phyloP scores from a whole-genome alignment of 805 yeast genomes.

The Saccharomycopsis guyanensis region DNA sequence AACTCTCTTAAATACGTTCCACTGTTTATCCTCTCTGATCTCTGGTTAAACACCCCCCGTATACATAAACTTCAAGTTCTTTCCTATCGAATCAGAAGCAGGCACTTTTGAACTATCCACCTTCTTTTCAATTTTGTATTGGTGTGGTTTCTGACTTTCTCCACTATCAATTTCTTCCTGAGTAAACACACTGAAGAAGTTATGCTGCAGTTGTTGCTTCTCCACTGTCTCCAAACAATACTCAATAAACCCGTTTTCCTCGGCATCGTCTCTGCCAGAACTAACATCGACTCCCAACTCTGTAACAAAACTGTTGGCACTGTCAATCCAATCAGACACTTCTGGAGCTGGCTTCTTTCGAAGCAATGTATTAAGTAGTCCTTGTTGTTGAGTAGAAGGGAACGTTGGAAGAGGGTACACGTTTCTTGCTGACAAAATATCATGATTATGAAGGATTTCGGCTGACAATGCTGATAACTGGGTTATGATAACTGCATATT shows the following conservation, averaged over 20 bases:
- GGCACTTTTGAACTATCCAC: neutral
- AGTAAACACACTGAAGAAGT: slow-evolving; percentile 19
- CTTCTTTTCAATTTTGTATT: slow-evolving; percentile 11
- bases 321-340: slow-evolving; percentile 75
- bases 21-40: too few relatives aligned
- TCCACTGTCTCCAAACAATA: slow-evolving; percentile 15
- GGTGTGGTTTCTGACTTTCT: slow-evolving; percentile 2
- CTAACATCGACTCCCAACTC: slow-evolving; percentile 9
- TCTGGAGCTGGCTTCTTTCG: slow-evolving; percentile 88
- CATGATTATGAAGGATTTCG: slow-evolving; percentile 55
- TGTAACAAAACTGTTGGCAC: slow-evolving; percentile 26
- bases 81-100: neutral
- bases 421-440: slow-evolving; percentile 54
- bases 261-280: neutral
- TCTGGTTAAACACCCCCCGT: slow-evolving; percentile 12
- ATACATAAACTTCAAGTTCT: slow-evolving; percentile 17
- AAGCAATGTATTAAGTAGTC: slow-evolving; percentile 72
- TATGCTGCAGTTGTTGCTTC: slow-evolving; percentile 9
- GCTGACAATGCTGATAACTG: slow-evolving; percentile 74
- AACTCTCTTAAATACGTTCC: too few relatives aligned
- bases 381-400: slow-evolving; percentile 80
- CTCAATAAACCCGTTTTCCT: slow-evolving; percentile 8
- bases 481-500: slow-evolving; percentile 73
- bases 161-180: slow-evolving; percentile 19
- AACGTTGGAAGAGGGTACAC: slow-evolving; percentile 79